A percentile compares a stretch with the other conserved stretches of the same genome.
These are phyloP conservation scores for Plasmodium vinckei DNA, from an alignment of 169 alveolate genomes.

Conservation along the genomic window DNA sequence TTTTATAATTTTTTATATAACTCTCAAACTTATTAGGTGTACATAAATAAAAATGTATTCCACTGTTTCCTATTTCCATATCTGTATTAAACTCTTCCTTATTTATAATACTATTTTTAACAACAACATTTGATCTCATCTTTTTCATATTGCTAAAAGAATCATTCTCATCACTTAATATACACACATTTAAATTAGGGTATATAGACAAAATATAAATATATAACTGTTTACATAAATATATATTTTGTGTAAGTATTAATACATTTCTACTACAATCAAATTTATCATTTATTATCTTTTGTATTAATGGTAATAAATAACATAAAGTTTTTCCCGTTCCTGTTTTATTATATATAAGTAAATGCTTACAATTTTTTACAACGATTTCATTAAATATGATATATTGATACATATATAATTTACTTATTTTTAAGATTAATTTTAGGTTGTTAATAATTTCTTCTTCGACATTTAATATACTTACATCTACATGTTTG, in stretches of 20 bases:
- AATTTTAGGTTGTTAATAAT: conserved; percentile 44
- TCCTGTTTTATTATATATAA: conserved; percentile 76
- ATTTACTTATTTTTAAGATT: conserved; percentile 56
- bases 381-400: conserved; percentile 50
- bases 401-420: conserved; percentile 68
- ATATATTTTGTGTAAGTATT: conserved; percentile 70
- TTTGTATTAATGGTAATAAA: conserved; percentile 80
- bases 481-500: conserved; percentile 28
- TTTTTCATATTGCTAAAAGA: conserved; percentile 9
- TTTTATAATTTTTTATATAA: conserved; percentile 66
- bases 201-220: conserved; percentile 66
- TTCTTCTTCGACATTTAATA: conserved; percentile 57
- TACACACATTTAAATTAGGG: conserved; percentile 67
- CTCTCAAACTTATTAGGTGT: conserved; percentile 56
- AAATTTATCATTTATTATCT: conserved; percentile 54
- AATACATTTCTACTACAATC: conserved; percentile 45
- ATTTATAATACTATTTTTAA: background rate
- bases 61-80: conserved; percentile 29
- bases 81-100: conserved; percentile 10
- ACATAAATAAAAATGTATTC: conserved; percentile 59
- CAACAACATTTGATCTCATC: conserved; percentile 9
- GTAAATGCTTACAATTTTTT: conserved; percentile 48
- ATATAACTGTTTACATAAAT: conserved; percentile 68
- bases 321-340: conserved; percentile 80
- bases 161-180: conserved; percentile 64